phyloP scores from a whole-genome alignment of 805 yeast species.

The Yamadazyma takamatsuzukensis region DNA sequence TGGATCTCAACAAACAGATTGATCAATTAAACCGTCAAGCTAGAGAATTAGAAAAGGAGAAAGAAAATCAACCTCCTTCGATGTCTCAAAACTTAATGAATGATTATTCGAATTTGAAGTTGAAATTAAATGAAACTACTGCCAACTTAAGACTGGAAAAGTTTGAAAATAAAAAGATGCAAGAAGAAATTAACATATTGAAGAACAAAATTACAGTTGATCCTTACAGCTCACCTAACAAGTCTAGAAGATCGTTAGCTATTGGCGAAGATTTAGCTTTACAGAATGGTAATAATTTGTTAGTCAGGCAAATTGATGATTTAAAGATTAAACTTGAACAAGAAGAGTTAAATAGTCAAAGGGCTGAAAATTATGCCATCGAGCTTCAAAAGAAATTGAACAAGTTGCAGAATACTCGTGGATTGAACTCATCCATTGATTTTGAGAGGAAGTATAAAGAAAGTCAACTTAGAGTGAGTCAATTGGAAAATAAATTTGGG shows the following conservation, averaged over 20 bases:
- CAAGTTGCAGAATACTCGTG: conserved; percentile 38
- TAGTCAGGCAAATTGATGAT: conserved; percentile 44
- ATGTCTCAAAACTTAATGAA: conserved; percentile 17
- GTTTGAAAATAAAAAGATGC: conserved; percentile 42
- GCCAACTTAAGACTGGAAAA: conserved; percentile 47
- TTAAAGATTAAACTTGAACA: conserved; percentile 47
- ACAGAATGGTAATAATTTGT: conserved; percentile 13
- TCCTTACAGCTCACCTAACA: conserved; percentile 24
- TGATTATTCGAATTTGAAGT: conserved; percentile 47
- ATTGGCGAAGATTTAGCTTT: conserved; percentile 27
- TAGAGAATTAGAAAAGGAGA: conserved; percentile 23
- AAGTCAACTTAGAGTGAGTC: conserved; percentile 28
- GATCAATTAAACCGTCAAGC: conserved; percentile 17
- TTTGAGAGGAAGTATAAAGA: conserved; percentile 34
- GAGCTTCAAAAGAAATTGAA: conserved; percentile 42
- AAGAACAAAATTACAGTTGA: conserved; percentile 44
- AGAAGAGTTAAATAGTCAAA: conserved; percentile 47
- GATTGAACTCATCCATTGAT: conserved; percentile 29
- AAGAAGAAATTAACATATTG: conserved; percentile 55
- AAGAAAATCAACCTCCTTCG: conserved; percentile 34
- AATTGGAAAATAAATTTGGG: conserved; percentile 29
- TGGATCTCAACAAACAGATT: conserved; percentile 20
- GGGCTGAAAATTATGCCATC: conserved; percentile 49
- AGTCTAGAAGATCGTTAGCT: conserved; percentile 27
- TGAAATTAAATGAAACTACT: conserved; percentile 50